Evolutionary conservation across 2,329 filamentous ascomycete species (phyloP).

Genomic region (Clarireedia homoeocarpa): DNA sequence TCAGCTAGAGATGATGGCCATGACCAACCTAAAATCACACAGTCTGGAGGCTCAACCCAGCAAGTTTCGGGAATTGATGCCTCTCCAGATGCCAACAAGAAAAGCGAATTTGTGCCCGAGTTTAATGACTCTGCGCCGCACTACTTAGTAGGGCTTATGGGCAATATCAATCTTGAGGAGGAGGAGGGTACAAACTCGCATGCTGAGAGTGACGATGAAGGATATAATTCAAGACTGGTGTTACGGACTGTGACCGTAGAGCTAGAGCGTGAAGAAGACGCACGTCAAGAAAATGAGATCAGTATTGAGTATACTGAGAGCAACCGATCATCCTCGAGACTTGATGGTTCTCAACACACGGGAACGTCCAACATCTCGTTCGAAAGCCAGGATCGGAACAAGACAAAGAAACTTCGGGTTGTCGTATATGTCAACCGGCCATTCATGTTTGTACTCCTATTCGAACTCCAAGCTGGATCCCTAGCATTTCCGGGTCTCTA

Average conservation of each 20-base stretch:
- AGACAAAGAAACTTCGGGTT: constrained; percentile 52
- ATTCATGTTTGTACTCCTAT: constrained; percentile 72
- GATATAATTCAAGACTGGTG: constrained; percentile 46
- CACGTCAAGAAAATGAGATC: constrained; percentile 37
- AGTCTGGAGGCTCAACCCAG: not conserved
- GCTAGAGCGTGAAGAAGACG: constrained; percentile 38
- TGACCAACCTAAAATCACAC: not conserved
- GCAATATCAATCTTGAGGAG: constrained; percentile 47
- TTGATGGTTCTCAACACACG: constrained; percentile 20
- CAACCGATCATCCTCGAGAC: constrained; percentile 8
- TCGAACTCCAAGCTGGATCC: constrained; percentile 52
- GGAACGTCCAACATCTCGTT: constrained; percentile 26
- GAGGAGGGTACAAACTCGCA: not conserved
- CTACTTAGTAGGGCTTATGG: constrained; percentile 63
- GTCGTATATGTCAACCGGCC: constrained; percentile 67
- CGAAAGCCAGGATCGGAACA: constrained; percentile 45
- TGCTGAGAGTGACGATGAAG: constrained; percentile 6
- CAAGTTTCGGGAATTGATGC: not conserved
- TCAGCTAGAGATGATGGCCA: constrained; percentile 9
- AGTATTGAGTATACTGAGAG: constrained; percentile 35
- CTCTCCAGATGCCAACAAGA: not conserved
- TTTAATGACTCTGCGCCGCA: constrained; percentile 33
- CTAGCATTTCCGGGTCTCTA: constrained; percentile 50
- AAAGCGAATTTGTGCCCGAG: not conserved
- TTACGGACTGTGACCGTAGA: constrained; percentile 63